These are phyloP conservation scores for Geotrichum bryndzae DNA, from an alignment of 1,139 yeast species.

Conservation along the genomic window DNA sequence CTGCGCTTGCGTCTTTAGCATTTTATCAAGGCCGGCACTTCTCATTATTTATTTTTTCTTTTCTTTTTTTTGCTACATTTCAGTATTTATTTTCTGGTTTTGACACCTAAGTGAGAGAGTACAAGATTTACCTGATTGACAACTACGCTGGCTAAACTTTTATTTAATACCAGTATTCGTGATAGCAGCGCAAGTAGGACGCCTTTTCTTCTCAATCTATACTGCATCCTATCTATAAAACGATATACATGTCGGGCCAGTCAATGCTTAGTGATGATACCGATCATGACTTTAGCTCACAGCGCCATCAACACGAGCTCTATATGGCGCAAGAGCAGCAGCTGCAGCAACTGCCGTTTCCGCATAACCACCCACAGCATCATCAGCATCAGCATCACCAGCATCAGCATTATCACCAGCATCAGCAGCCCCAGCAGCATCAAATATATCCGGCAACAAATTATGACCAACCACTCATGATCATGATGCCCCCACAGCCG, in stretches of 20 bases:
- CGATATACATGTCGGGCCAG: neutral
- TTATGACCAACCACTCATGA: conserved; percentile 2
- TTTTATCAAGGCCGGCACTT: too few relatives aligned
- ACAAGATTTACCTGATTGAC: too few relatives aligned
- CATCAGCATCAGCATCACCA: conserved; percentile 6
- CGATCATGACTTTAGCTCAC: neutral
- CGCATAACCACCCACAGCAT: neutral
- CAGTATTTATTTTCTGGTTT: too few relatives aligned
- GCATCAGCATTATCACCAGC: conserved; percentile 4
- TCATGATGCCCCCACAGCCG: conserved; percentile 2
- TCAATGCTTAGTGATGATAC: neutral
- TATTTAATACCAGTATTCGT: too few relatives aligned
- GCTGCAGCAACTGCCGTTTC: neutral
- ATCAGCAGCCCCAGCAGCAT: neutral
- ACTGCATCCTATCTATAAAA: neutral
- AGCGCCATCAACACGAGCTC: neutral
- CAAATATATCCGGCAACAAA: neutral
- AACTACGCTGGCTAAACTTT: too few relatives aligned
- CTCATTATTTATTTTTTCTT: too few relatives aligned
- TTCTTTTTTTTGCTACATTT: too few relatives aligned
- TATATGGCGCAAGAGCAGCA: neutral
- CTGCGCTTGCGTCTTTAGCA: too few relatives aligned
- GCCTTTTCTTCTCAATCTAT: neutral
- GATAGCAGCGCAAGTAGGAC: too few relatives aligned
- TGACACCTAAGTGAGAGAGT: too few relatives aligned